phyloP scores from a whole-genome alignment of 768 basidiomycete species.

The Rhodocollybia butyracea region DNA sequence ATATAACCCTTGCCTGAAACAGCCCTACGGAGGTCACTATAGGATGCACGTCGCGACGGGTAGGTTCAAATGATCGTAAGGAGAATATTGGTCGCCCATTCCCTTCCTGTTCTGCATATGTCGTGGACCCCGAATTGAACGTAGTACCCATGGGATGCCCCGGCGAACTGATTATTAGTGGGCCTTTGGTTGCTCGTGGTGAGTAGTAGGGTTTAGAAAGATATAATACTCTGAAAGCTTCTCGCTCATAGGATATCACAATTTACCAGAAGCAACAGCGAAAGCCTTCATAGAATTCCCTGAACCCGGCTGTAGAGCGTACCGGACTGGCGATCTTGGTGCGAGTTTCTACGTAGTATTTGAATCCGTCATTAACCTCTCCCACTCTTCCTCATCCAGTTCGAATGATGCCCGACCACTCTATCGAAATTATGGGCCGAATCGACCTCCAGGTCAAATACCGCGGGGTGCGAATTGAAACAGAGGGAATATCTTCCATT shows the following conservation, averaged over 20 bases:
- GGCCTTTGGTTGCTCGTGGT: slow-evolving; percentile 42
- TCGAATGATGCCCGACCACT: slow-evolving; percentile 47
- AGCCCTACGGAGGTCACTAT: slow-evolving; percentile 51
- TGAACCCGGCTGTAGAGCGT: slow-evolving; percentile 34
- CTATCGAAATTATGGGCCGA: slow-evolving; percentile 47
- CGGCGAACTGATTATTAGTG: slow-evolving; percentile 49
- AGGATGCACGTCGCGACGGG: slow-evolving; percentile 44
- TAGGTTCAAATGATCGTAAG: slow-evolving; percentile 36
- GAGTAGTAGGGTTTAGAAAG: background rate
- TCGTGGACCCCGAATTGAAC: slow-evolving; percentile 39
- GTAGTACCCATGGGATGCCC: slow-evolving; percentile 40
- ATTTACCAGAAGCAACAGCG: slow-evolving; percentile 38
- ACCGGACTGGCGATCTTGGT: slow-evolving; percentile 49
- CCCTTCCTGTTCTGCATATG: slow-evolving; percentile 27
- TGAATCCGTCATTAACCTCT: no score
- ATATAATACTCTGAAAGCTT: no score
- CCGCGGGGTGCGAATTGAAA: slow-evolving; percentile 52
- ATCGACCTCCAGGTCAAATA: slow-evolving; percentile 52
- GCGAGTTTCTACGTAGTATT: slow-evolving; percentile 24
- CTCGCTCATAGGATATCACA: slow-evolving; percentile 45
- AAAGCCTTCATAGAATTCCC: slow-evolving; percentile 48
- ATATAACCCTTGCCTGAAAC: no score
- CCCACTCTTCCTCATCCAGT: slow-evolving; percentile 24
- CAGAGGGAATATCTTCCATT: slow-evolving; percentile 47
- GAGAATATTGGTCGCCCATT: slow-evolving; percentile 44